Evolutionary conservation across 2,329 filamentous ascomycete species (phyloP).

Genomic region (Colletotrichum sp.): DNA sequence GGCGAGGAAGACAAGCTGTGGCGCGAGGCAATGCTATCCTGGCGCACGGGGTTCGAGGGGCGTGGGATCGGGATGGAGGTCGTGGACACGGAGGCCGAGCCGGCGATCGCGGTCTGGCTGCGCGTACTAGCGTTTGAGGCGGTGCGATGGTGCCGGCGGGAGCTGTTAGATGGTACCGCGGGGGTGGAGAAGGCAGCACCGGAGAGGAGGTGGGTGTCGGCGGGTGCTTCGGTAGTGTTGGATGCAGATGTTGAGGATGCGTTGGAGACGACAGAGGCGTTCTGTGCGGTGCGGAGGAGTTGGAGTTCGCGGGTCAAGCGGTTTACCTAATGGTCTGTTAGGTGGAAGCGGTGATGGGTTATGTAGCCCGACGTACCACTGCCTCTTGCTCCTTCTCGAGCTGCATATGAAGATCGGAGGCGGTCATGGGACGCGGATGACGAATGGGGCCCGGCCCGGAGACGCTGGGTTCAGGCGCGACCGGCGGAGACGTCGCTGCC

Average conservation of each 20-base stretch:
- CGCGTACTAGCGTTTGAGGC: constrained; percentile 60
- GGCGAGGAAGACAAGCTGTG: constrained; percentile 58
- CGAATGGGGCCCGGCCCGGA: constrained; percentile 75
- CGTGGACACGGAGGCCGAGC: constrained; percentile 40
- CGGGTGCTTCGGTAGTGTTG: constrained; percentile 49
- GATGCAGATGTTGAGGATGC: constrained; percentile 66
- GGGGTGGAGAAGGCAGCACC: constrained; percentile 65
- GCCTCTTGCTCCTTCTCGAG: constrained; percentile 96
- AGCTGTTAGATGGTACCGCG: constrained; percentile 55
- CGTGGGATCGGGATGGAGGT: constrained; percentile 51
- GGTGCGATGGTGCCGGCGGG: constrained; percentile 62
- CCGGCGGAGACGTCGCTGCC: constrained; percentile 17
- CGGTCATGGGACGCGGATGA: constrained; percentile 86
- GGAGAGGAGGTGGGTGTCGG: constrained; percentile 59
- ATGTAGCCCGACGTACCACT: constrained; percentile 64
- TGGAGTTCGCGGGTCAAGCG: constrained; percentile 89
- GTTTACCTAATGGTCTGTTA: constrained; percentile 70
- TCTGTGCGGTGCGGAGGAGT: constrained; percentile 75
- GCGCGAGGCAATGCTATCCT: constrained; percentile 61
- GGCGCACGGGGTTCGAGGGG: constrained; percentile 50
- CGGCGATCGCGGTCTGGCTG: constrained; percentile 53
- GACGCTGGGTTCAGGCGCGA: constrained; percentile 39
- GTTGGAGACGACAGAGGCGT: constrained; percentile 70
- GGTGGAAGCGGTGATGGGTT: not conserved
- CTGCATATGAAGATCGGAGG: constrained; percentile 86